These are phyloP conservation scores for Mycena alexandri DNA, from an alignment of 768 basidiomycete species.

Conservation along the genomic window DNA sequence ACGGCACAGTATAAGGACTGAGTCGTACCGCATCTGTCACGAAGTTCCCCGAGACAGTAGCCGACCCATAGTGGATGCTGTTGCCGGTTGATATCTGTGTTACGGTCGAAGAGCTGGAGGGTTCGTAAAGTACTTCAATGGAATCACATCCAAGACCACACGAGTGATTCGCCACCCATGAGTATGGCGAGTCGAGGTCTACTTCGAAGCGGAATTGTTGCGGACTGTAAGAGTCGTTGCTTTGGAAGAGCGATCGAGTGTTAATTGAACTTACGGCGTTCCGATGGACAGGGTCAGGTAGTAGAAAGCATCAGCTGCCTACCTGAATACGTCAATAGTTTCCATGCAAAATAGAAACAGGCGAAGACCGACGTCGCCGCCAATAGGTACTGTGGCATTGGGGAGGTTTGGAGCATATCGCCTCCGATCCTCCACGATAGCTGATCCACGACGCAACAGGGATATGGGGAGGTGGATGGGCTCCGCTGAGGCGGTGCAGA, in stretches of 20 bases:
- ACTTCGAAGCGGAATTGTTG: constrained; percentile 7
- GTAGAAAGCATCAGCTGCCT: neutral
- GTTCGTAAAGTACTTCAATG: neutral
- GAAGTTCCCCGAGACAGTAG: constrained; percentile 18
- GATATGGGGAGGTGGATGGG: constrained; percentile 18
- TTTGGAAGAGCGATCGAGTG: neutral
- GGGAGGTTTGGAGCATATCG: constrained; percentile 20
- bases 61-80: constrained; percentile 13
- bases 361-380: too few relatives aligned
- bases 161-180: constrained; percentile 14
- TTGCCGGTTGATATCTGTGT: constrained; percentile 15
- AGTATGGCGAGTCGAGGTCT: constrained; percentile 2
- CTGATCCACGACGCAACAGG: constrained; percentile 16
- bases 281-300: constrained; percentile 16
- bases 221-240: neutral
- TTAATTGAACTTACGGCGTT: constrained; percentile 16
- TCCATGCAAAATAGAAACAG: constrained; percentile 13
- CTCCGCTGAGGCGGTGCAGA: constrained; percentile 16
- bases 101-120: constrained; percentile 14
- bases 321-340: constrained; percentile 11
- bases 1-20: constrained; percentile 18
- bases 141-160: constrained; percentile 1
- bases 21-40: constrained; percentile 19
- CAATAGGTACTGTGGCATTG: constrained; percentile 8
- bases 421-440: constrained; percentile 17